phyloP scores from a whole-genome alignment of 1,284 basidiomycete species.

The Boletus smithii region DNA sequence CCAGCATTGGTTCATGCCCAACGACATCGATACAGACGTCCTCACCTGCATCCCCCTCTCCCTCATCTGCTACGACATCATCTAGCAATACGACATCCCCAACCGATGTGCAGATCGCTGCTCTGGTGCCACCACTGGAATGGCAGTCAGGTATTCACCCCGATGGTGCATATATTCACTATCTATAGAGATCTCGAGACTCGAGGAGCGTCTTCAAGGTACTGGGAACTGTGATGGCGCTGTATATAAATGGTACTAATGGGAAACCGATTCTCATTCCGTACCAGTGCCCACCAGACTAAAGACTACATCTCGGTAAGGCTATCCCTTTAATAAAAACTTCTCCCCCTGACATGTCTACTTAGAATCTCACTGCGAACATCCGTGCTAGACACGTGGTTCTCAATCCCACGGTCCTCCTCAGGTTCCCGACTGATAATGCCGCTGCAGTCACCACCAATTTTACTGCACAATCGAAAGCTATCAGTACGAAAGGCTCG shows the following conservation, averaged over 20 bases:
- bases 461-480: constrained; percentile 45
- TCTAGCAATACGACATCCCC: constrained; percentile 12
- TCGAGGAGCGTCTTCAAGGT: constrained; percentile 18
- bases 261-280: constrained; percentile 56
- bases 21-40: background rate
- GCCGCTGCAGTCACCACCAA: constrained; percentile 49
- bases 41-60: background rate
- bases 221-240: constrained; percentile 54
- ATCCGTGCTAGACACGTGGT: constrained; percentile 57
- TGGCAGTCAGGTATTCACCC: constrained; percentile 49
- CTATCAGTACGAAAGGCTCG: constrained; percentile 33
- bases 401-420: constrained; percentile 52
- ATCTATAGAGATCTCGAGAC: background rate
- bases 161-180: constrained; percentile 37
- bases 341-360: background rate
- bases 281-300: constrained; percentile 58
- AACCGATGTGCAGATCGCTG: constrained; percentile 23
- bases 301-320: constrained; percentile 48
- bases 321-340: background rate
- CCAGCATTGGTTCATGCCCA: background rate
- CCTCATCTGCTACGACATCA: background rate
- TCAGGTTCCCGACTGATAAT: constrained; percentile 59
- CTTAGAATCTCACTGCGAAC: constrained; percentile 51
- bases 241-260: constrained; percentile 46
- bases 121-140: constrained; percentile 53